Evolutionary conservation across 1,139 yeast genomes (phyloP), one percentile per base, ranked within the genome.

Genomic region (Saccharomyces pastorianus): DNA sequence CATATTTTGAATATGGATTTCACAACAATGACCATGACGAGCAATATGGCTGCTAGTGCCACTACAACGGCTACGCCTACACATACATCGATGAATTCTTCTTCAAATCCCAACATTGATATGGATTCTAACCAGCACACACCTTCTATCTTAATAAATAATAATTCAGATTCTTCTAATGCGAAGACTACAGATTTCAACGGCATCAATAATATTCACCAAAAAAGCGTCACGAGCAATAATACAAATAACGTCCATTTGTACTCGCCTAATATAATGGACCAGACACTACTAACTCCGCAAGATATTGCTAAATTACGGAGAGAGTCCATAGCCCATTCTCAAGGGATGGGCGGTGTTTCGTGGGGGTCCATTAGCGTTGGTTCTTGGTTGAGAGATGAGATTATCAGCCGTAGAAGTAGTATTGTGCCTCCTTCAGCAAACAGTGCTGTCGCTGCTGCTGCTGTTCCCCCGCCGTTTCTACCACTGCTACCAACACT

Each of bases 311-410:
- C 75, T n/a, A 71, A 73, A 55, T 77, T 83, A 58, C 80, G 96
- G 64, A 77, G 98, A 58, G 98, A 91, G 64, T 84, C 91, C 56
- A 84, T 93, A 56, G 97, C 97, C 26, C 98, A 91, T 70, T 86
- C 96, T 2, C 96, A 89, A 69, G 98, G 98, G 8, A 88, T 91
- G 84, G 98, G 98, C 47, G 98, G 98, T 52, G 88, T 93, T 42
- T 85, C 96, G n/a, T 93, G 97, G 96, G 98, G 98, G 27, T 90
- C 96, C 2, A 83, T 90, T 56, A 86, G 96, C 25, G 91, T 93
- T 48, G 97, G 98, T 9, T 85, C 95, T 25, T 93, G 98, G 98
- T 76, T 93, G 44, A 87, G 90, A 68, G 98, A 93, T 68, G 99
- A 93, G 69, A 96, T 88, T 41, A 78, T 72, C 66, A 38, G 44